Evolutionary conservation across 163 green algal species (phyloP).

Genomic region (Chloroidium sp.): DNA sequence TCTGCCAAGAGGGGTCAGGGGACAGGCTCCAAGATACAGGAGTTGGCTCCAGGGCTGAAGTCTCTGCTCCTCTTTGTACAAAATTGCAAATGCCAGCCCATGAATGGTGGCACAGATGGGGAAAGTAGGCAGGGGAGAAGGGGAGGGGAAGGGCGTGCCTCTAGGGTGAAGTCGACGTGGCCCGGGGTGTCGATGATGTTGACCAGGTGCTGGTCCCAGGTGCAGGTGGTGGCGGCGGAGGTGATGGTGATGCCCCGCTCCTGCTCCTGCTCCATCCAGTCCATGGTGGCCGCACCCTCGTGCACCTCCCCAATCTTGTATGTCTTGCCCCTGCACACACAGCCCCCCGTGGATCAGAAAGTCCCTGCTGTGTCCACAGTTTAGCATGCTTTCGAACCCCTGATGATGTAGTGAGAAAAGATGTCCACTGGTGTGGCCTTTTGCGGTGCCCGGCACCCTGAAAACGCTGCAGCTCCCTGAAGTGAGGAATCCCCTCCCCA

Average conservation of each 20-base stretch:
- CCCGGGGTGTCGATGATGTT: conserved; percentile 99
- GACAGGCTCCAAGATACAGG: too few species aligned
- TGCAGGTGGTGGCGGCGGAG: conserved; percentile 92
- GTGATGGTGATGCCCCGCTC: conserved; percentile 99
- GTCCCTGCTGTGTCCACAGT: too few species aligned
- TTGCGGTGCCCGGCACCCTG: too few species aligned
- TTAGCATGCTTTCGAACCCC: too few species aligned
- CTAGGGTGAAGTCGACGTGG: conserved; percentile 93
- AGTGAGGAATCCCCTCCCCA: too few species aligned
- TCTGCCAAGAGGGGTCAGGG: too few species aligned
- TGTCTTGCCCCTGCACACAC: conserved; percentile 55
- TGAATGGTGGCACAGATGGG: background rate
- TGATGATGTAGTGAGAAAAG: too few species aligned
- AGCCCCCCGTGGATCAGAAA: background rate
- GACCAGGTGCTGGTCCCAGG: conserved; percentile 91
- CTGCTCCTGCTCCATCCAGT: conserved; percentile 99
- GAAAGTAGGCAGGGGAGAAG: background rate
- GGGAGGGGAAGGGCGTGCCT: conserved; percentile 38
- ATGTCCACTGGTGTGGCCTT: background rate
- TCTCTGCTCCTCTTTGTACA: too few species aligned
- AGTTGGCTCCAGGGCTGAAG: too few species aligned
- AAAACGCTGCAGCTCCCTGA: too few species aligned
- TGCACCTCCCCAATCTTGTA: conserved; percentile 99
- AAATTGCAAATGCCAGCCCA: too few species aligned
- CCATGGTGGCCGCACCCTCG: conserved; percentile 96